Conservation (phyloP, 306 rosid genomes). For the Trifolium pratense region DNA sequence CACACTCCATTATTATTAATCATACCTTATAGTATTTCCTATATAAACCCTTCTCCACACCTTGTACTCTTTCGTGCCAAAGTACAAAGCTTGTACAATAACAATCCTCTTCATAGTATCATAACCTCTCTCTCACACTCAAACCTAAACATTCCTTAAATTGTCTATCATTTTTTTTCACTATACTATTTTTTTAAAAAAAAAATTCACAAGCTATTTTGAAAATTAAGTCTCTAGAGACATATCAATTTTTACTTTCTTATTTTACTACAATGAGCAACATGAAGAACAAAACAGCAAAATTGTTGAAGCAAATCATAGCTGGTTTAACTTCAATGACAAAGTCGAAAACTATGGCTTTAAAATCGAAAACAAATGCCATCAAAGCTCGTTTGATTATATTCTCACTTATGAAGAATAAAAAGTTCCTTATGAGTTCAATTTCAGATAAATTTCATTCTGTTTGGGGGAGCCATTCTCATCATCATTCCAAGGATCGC, state of each 20-base stretch:
- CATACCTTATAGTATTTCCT: slow-evolving; percentile 4
- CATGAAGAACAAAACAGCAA: slow-evolving; percentile 73
- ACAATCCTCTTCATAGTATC: slow-evolving; percentile 27
- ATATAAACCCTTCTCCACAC: slow-evolving; percentile 47
- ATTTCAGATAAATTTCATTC: slow-evolving; percentile 70
- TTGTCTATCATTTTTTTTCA: background rate
- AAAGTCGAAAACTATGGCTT: slow-evolving; percentile 65
- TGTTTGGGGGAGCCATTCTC: slow-evolving; percentile 49
- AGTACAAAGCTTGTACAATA: slow-evolving; percentile 34
- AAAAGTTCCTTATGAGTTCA: slow-evolving; percentile 61
- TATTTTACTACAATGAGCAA: slow-evolving; percentile 17
- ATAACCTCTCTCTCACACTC: background rate
- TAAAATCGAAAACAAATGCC: slow-evolving; percentile 67
- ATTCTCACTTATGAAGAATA: slow-evolving; percentile 77
- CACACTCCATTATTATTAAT: background rate
- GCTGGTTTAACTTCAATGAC: slow-evolving; percentile 60
- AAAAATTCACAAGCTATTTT: background rate
- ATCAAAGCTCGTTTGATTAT: slow-evolving; percentile 70
- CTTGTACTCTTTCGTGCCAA: slow-evolving; percentile 52
- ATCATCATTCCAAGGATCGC: slow-evolving; percentile 35
- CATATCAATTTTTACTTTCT: background rate
- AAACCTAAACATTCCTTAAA: slow-evolving; percentile 9
- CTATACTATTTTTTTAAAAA: background rate
- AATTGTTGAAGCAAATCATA: slow-evolving; percentile 61
- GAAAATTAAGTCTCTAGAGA: background rate